Evolutionary conservation across 805 yeast species (phyloP).

Genomic region (Peterozyma toletana): DNA sequence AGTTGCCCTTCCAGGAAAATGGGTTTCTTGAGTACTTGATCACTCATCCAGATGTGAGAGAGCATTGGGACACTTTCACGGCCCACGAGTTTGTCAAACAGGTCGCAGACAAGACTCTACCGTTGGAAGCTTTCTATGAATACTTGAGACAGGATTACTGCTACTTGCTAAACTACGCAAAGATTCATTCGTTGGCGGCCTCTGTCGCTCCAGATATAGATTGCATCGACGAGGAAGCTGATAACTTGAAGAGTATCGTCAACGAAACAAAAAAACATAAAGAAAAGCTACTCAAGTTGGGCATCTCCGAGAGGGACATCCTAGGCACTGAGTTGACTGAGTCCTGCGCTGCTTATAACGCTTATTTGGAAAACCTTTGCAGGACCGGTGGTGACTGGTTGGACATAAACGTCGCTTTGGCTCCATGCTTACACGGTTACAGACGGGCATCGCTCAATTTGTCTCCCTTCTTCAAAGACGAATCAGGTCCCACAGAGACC

Average conservation of each 20-base stretch:
- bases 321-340: constrained; percentile 38
- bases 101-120: constrained; percentile 45
- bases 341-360: constrained; percentile 55
- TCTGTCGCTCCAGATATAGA: constrained; percentile 50
- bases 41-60: constrained; percentile 45
- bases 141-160: constrained; percentile 57
- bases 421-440: constrained; percentile 76
- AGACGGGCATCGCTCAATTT: constrained; percentile 44
- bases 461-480: constrained; percentile 13
- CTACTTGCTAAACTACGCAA: constrained; percentile 62
- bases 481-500: constrained; percentile 22
- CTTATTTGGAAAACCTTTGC: constrained; percentile 50
- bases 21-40: constrained; percentile 42
- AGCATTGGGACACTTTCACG: constrained; percentile 51
- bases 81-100: constrained; percentile 55
- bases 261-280: constrained; percentile 52
- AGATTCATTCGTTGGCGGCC: constrained; percentile 57
- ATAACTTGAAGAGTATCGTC: constrained; percentile 42
- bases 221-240: constrained; percentile 41
- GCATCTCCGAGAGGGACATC: constrained; percentile 33
- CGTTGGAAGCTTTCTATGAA: constrained; percentile 37
- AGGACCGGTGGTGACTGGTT: constrained; percentile 48
- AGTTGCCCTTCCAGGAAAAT: constrained; percentile 25
- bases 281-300: constrained; percentile 34
- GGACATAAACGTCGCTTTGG: constrained; percentile 58